Conservation (phyloP, 2,329 filamentous ascomycete genomes). For the Hypocreales sp. region DNA sequence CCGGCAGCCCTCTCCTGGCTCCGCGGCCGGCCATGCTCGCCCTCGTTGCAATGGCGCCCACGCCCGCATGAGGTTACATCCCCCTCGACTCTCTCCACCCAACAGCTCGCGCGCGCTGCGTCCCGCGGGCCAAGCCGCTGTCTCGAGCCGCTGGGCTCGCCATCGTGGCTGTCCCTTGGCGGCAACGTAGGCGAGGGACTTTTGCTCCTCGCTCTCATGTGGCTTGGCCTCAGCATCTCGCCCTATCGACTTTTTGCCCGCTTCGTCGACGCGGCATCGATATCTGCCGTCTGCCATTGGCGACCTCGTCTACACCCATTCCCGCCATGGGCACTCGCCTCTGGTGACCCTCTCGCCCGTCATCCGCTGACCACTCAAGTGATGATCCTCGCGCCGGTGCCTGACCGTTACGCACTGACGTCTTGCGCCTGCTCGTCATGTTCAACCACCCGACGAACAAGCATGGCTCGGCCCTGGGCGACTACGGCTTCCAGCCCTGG, state of each 20-base stretch:
- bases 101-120: conserved; percentile 1
- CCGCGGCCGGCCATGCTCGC: conserved; percentile 6
- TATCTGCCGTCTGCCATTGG: too few relatives aligned
- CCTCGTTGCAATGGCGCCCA: conserved; percentile 5
- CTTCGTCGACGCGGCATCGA: too few relatives aligned
- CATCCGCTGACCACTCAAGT: conserved; percentile 17
- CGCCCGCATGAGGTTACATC: conserved; percentile 10
- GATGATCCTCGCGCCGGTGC: conserved; percentile 19
- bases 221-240: conserved; percentile 13
- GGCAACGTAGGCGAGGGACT: conserved; percentile 22
- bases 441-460: conserved; percentile 19
- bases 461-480: conserved; percentile 12
- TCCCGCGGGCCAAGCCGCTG: too few relatives aligned
- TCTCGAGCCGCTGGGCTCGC: too few relatives aligned
- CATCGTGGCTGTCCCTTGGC: conserved; percentile 19
- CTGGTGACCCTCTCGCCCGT: conserved; percentile 14
- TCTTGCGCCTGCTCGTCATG: conserved; percentile 21
- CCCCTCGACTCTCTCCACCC: conserved; percentile 2
- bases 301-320: too few relatives aligned
- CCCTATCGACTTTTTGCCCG: too few relatives aligned
- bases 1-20: conserved; percentile 6
- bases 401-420: conserved; percentile 12
- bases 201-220: conserved; percentile 22
- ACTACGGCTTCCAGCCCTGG: conserved; percentile 18
- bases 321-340: conserved; percentile 21